These are phyloP conservation scores for Podila minutissima DNA, from an alignment of 192 early-diverging fungal genomes.

Conservation along the genomic window DNA sequence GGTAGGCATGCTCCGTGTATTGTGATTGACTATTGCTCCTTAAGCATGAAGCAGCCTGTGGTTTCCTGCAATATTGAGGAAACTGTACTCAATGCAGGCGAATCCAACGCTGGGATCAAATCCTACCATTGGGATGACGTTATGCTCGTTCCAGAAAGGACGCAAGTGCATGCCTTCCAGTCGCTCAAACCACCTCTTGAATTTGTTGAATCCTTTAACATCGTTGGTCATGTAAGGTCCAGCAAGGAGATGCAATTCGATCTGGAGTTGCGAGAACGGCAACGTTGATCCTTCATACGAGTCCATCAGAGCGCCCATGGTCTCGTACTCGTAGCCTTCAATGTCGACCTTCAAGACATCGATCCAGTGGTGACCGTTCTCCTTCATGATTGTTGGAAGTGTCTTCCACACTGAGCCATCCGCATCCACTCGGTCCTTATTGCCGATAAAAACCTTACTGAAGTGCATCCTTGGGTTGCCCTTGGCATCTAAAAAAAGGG, in stretches of 20 bases:
- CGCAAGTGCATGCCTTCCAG: constrained; percentile 3
- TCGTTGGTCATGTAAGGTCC: background rate
- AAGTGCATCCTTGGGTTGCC: constrained; percentile 13
- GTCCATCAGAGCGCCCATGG: constrained; percentile 2
- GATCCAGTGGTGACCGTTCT: constrained; percentile 6
- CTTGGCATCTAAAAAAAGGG: constrained; percentile 1
- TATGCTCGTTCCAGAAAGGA: constrained; percentile 17
- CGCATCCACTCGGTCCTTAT: background rate
- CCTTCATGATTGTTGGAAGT: constrained; percentile 11
- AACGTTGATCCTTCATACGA: background rate
- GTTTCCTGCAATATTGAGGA: constrained; percentile 4
- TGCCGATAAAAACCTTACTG: constrained; percentile 3
- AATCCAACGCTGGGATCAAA: too few species aligned
- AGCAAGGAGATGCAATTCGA: constrained; percentile 3
- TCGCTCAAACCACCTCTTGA: constrained; percentile 2
- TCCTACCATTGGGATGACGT: background rate
- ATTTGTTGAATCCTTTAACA: background rate
- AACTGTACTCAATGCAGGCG: constrained; percentile 1
- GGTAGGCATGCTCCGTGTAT: too few species aligned
- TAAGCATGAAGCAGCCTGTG: background rate
- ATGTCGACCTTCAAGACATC: constrained; percentile 23
- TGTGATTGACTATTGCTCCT: too few species aligned
- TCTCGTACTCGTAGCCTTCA: constrained; percentile 14
- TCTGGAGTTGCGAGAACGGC: constrained; percentile 13
- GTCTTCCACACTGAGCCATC: constrained; percentile 5